Conservation (phyloP, 2,329 filamentous ascomycete species). For the Byssoonygena ceratinophila region DNA sequence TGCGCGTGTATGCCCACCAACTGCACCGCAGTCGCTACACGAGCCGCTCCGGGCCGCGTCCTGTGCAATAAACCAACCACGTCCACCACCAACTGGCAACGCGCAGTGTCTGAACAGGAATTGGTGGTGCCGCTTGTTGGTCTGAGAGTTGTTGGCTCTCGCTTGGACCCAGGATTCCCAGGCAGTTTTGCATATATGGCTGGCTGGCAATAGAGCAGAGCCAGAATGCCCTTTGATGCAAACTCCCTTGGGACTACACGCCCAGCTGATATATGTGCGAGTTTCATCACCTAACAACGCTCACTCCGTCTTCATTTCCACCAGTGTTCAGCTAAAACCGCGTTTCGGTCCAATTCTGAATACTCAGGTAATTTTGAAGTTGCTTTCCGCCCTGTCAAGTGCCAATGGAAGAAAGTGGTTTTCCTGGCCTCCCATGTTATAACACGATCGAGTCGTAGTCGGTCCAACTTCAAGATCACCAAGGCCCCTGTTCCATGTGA, state of each 20-base stretch:
- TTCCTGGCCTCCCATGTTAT: neutral
- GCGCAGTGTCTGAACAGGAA: neutral
- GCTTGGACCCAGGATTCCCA: neutral
- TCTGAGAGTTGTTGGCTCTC: neutral
- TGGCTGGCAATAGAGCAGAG: neutral
- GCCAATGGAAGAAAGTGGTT: neutral
- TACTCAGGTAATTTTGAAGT: slow-evolving; percentile 1
- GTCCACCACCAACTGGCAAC: neutral
- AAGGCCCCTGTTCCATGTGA: slow-evolving; percentile 11
- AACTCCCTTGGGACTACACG: neutral
- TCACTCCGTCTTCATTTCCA: neutral
- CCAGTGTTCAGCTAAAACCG: neutral
- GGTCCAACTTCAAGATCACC: slow-evolving; percentile 5
- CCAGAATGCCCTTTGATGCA: neutral
- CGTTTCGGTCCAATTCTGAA: slow-evolving; percentile 7
- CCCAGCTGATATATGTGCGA: neutral
- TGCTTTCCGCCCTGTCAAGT: neutral
- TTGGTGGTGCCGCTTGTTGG: slow-evolving; percentile 1
- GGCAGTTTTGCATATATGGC: neutral
- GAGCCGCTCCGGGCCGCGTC: neutral
- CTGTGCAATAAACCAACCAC: too few relatives aligned
- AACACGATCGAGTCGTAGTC: neutral
- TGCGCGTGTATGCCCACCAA: neutral
- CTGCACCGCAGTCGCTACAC: neutral
- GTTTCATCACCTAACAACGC: neutral